Base-by-base conservation (phyloP, 169 alveolate genomes). In the Babesia bovis region DNA sequence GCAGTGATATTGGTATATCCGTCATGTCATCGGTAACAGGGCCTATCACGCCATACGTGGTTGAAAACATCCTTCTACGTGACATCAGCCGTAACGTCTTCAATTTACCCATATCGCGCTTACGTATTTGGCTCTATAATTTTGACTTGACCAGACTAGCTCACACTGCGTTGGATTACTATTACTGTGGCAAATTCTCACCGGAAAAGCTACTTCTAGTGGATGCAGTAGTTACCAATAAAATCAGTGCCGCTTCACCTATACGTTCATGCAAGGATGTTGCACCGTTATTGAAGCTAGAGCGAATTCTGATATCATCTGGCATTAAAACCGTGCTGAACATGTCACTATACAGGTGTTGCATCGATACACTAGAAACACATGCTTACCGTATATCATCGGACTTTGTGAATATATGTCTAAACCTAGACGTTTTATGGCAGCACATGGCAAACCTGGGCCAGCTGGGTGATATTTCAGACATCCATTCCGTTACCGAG, bases 121-220 rank as follows among this genome's bases (percentile, higher is more conserved):
- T 63, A 23, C 73, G 73, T 12, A 49, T 63, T n/a, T 63, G 73
- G 73, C 73, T 63, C 19, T 49, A 63, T 41, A 63, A 63, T 38
- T 3, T 45, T 9, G 73, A 63, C 23, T n/a, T 49, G 13, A 36
- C 41, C 7, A 42, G 25, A 0, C 3, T 63, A 13, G 50, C 51
- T 10, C 73, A 63, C 19, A 23, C 17, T 5, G 40, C 60, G 5
- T 32, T 63, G 49, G 0, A 52, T 49, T 28, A 63, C 49, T n/a
- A 45, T 9, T 63, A 28, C 21, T 9, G 30, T 0, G 73, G 2
- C 51, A 63, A 4, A 13, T 33, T 13, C 21, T 26, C 32, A 10
- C n/a, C 15, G 3, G 73, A 63, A 15, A 63, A 63, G 73, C 53
- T 19, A 3, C 7, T 49, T 32, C 32, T 49, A n/a, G 73, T 60